A percentile compares a stretch with the other conserved stretches of the same genome.
These are phyloP conservation scores for Microbotryum intermedium DNA, from an alignment of 1,284 basidiomycete genomes.

Conservation along the genomic window DNA sequence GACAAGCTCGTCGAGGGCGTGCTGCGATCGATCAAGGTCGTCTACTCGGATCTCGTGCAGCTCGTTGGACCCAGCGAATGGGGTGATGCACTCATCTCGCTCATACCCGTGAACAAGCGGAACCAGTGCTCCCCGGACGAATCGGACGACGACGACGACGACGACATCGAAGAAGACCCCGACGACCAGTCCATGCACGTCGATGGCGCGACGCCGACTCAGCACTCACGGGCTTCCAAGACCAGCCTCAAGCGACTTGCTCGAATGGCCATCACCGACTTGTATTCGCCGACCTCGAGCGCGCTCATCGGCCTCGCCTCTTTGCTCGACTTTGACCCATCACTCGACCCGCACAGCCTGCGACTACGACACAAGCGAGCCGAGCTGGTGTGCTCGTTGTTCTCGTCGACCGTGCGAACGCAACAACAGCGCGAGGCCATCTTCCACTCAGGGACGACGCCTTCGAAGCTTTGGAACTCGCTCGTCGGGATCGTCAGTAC, in stretches of 20 bases:
- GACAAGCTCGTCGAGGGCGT: conserved; percentile 14
- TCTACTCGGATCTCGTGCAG: conserved; percentile 26
- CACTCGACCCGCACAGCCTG: not conserved
- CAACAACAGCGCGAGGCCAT: conserved; percentile 1
- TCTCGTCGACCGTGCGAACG: conserved; percentile 5
- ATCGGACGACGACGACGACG: not conserved
- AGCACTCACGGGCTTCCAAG: not conserved
- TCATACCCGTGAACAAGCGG: not conserved
- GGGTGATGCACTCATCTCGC: conserved; percentile 9
- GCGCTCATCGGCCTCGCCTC: not conserved
- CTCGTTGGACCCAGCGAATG: conserved; percentile 21
- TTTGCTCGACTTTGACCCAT: conserved; percentile 8
- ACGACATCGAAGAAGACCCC: conserved; percentile 12
- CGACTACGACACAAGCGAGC: not conserved
- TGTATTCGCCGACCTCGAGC: too few relatives aligned
- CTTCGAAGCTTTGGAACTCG: not conserved
- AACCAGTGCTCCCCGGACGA: not conserved
- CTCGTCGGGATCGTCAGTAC: not conserved
- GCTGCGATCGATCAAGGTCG: conserved; percentile 24
- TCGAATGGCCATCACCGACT: too few relatives aligned
- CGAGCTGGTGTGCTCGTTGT: conserved; percentile 16
- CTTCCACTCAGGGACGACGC: too few relatives aligned
- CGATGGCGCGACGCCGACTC: not conserved
- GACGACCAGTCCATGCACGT: not conserved
- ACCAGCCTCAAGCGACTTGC: not conserved